Percentiles rank a stretch among this genome's conserved stretches.
Conservation (phyloP, 352 stramenopile genomes). For the Phytopythium kandeliae region DNA sequence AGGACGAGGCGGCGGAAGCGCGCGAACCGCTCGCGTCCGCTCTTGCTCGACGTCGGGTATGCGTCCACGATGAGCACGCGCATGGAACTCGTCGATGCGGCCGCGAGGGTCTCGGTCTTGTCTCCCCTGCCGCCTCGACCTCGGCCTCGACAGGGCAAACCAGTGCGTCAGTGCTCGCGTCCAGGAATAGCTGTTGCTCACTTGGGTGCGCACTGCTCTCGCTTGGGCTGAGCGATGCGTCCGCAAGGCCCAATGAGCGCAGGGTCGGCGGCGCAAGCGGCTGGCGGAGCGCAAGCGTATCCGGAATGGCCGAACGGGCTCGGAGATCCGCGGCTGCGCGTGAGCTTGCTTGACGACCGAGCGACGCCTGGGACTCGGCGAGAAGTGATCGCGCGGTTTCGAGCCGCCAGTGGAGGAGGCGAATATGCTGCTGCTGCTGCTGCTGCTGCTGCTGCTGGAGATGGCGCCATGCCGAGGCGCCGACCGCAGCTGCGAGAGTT, state of each 20-base stretch:
- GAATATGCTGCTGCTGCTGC: no score
- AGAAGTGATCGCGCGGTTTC: slow-evolving; percentile 39
- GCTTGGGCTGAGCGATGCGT: no score
- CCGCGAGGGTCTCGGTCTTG: no score
- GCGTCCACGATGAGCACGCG: slow-evolving; percentile 69
- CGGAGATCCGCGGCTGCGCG: slow-evolving; percentile 31
- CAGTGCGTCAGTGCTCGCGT: no score
- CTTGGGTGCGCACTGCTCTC: neutral
- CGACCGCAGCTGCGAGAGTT: slow-evolving; percentile 19
- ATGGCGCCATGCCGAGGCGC: slow-evolving; percentile 10
- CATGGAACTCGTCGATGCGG: no score
- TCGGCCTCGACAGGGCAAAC: no score
- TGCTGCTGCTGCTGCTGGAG: no score
- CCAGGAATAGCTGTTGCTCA: neutral
- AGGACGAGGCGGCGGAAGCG: slow-evolving; percentile 48
- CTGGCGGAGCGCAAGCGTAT: slow-evolving; percentile 24
- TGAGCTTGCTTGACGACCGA: neutral
- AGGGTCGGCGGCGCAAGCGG: slow-evolving; percentile 1
- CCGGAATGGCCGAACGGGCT: slow-evolving; percentile 57
- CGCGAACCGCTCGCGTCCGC: slow-evolving; percentile 34
- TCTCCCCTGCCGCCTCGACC: no score
- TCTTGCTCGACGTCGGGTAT: slow-evolving; percentile 36
- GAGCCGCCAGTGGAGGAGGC: slow-evolving; percentile 7
- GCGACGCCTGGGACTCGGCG: slow-evolving; percentile 9
- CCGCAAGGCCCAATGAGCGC: neutral